Evolutionary conservation across 768 basidiomycete species (phyloP).

Genomic region (Mycena alexandri): DNA sequence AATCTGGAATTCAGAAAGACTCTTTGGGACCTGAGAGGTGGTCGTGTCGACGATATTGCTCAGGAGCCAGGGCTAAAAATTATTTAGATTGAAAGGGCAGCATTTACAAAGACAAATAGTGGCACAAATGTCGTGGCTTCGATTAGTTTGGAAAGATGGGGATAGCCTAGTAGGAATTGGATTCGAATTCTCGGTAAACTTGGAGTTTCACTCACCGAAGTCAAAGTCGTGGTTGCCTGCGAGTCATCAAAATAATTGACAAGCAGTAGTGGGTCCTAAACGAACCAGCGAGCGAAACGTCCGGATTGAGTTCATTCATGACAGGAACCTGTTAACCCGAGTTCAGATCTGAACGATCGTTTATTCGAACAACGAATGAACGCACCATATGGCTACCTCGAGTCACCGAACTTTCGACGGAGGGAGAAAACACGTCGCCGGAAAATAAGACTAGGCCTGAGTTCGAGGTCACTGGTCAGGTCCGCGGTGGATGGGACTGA

Average conservation of each 20-base stretch:
- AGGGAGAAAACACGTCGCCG: constrained; percentile 91
- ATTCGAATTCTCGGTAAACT: neutral
- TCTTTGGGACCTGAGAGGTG: constrained; percentile 73
- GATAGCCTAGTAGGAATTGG: constrained; percentile 60
- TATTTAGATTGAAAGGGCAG: neutral
- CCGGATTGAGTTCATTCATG: constrained; percentile 83
- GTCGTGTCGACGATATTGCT: constrained; percentile 85
- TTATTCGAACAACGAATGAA: constrained; percentile 10
- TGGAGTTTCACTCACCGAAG: constrained; percentile 64
- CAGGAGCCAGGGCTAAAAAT: constrained; percentile 85
- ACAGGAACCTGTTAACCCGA: constrained; percentile 76
- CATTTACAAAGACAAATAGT: constrained; percentile 19
- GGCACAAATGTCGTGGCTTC: constrained; percentile 81
- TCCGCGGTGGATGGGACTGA: neutral
- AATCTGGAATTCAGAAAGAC: constrained; percentile 71
- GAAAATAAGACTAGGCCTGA: constrained; percentile 85
- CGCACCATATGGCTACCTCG: constrained; percentile 92
- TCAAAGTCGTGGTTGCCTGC: constrained; percentile 95
- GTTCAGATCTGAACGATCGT: constrained; percentile 4
- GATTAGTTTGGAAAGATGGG: constrained; percentile 75
- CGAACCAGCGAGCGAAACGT: constrained; percentile 85
- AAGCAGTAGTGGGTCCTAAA: constrained; percentile 10
- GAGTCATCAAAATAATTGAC: constrained; percentile 4
- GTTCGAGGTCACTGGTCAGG: neutral
- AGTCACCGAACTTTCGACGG: constrained; percentile 88